Base-by-base conservation (phyloP, 306 rosid species). In the Lathyrus sativus region DNA sequence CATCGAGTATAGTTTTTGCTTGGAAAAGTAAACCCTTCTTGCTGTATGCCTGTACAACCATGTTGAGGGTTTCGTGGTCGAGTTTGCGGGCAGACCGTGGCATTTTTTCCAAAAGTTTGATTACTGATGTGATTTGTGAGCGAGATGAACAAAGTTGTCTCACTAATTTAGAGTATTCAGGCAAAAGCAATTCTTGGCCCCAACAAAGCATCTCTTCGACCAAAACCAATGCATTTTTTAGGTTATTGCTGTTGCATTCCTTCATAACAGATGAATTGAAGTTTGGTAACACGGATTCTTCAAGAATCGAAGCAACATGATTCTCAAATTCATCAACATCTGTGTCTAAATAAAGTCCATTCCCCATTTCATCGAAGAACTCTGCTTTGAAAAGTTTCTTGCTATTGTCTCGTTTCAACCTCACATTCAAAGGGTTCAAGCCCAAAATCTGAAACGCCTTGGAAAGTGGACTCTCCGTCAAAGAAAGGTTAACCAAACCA, bases 261-360 rank as follows among this genome's bases (percentile, higher is more conserved):
- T 85, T 72, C 54, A 64, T 65, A 9, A 85, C 41, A 61, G 63
- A 68, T 37, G 81, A 76, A 64, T 74, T 81, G 78, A 83, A 88
- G 77, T 88, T 78, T 1, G 91, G 90, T 13, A 90, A 42, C 62
- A 81, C 37, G 44, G 89, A 79, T 51, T 86, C 91, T 74, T 83
- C 87, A 15, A 93, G 89, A 76, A 86, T 73, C 48, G 31, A 7
- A 17, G 65, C 62, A 43, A 93, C 54, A 48, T 65, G 89, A 12
- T 79, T 83, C 69, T 93, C 97, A 81, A 74, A 93, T 77, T 79
- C 85, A 64, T 80, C 93, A 62, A 85, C 74, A 77, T 93, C 87
- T 0, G 96, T 68, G 69, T 93, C 98, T 76, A 93, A 78, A 82
- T 93, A 93, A 74, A 93, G 97, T 35, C 96, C 96, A 74, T 90